Conservation (phyloP, 2,329 filamentous ascomycete genomes). For the Fusarium oxysporum region DNA sequence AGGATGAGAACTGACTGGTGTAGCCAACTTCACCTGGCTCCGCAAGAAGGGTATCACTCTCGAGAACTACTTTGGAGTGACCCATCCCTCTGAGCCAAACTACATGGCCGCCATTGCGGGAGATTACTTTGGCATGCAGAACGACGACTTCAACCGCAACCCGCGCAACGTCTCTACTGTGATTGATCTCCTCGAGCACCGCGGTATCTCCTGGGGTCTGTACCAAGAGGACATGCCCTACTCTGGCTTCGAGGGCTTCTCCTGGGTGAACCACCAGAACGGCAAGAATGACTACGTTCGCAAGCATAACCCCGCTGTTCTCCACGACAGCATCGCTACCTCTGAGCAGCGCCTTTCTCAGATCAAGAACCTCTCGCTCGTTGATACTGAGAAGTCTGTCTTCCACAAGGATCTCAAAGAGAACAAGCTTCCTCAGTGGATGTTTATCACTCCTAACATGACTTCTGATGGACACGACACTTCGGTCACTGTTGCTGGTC, state of each 20-base stretch:
- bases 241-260: conserved; percentile 75
- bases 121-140: conserved; percentile 72
- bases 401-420: conserved; percentile 75
- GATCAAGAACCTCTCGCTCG: conserved; percentile 75
- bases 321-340: conserved; percentile 73
- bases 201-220: conserved; percentile 73
- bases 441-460: conserved; percentile 81
- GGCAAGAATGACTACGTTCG: conserved; percentile 81
- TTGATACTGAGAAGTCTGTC: conserved; percentile 57
- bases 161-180: conserved; percentile 73
- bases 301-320: conserved; percentile 79
- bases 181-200: conserved; percentile 75
- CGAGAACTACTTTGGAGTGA: conserved; percentile 61
- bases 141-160: conserved; percentile 67
- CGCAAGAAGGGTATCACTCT: conserved; percentile 47
- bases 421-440: conserved; percentile 76
- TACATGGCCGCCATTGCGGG: conserved; percentile 72
- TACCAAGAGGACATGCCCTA: conserved; percentile 86
- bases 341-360: conserved; percentile 69
- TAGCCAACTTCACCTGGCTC: conserved; percentile 47
- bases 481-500: conserved; percentile 74
- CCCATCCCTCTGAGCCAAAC: conserved; percentile 76
- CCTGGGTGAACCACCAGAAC: conserved; percentile 72
- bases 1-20: fast-evolving
- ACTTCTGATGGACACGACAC: conserved; percentile 82